A percentile compares a stretch with the other conserved stretches of the same genome.
These are phyloP conservation scores for Mucuna pruriens DNA, from an alignment of 306 rosid species.

Conservation along the genomic window DNA sequence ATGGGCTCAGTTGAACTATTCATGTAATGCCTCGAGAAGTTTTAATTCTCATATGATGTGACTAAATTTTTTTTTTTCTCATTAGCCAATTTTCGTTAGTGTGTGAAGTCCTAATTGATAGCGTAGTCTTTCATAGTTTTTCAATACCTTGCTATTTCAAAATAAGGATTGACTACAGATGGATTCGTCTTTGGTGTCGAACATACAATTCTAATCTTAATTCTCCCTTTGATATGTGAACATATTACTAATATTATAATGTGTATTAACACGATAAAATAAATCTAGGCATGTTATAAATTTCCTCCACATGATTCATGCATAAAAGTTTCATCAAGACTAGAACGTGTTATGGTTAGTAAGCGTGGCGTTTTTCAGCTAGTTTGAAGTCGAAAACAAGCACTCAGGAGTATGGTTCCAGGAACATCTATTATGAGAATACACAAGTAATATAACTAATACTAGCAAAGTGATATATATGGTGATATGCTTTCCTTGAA, in stretches of 20 bases:
- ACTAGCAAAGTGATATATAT: neutral
- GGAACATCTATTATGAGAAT: neutral
- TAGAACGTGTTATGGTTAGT: neutral
- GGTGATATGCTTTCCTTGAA: conserved; percentile 13
- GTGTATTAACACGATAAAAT: neutral
- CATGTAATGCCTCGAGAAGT: neutral
- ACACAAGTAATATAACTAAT: neutral
- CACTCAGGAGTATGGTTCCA: neutral
- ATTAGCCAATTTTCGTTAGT: neutral
- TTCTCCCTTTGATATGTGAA: too few relatives aligned
- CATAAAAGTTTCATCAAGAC: neutral
- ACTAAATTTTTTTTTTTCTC: neutral
- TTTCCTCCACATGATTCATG: neutral
- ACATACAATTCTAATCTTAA: neutral
- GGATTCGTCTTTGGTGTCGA: neutral
- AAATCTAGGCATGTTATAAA: neutral
- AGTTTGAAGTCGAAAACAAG: neutral
- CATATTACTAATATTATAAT: too few relatives aligned
- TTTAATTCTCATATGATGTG: neutral
- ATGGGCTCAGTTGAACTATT: neutral
- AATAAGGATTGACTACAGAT: neutral
- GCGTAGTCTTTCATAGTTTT: neutral
- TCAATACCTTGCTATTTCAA: neutral
- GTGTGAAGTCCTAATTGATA: neutral
- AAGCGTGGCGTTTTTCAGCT: neutral